These are phyloP conservation scores for Phytophthora tubulina DNA, from an alignment of 352 stramenopile genomes.

Conservation along the genomic window DNA sequence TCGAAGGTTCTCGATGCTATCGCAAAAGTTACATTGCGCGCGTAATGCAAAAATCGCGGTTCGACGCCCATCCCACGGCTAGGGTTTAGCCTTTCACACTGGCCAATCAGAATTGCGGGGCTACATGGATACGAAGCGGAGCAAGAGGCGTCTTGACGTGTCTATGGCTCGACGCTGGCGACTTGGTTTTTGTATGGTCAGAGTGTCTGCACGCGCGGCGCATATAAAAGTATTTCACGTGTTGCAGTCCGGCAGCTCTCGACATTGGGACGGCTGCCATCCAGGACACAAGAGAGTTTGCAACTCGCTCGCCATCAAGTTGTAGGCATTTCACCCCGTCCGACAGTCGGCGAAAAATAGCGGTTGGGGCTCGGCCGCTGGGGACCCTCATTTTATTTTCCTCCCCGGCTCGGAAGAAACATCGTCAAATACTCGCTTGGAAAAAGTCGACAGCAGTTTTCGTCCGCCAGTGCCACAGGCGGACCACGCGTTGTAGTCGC, in stretches of 20 bases:
- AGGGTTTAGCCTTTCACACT: constrained; percentile 9
- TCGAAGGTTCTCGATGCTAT: not conserved
- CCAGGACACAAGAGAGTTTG: not conserved
- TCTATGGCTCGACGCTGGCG: constrained; percentile 18
- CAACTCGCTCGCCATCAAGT: not conserved
- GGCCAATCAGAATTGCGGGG: constrained; percentile 24
- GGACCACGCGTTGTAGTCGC: constrained; percentile 41
- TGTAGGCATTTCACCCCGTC: constrained; percentile 16
- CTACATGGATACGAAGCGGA: constrained; percentile 38
- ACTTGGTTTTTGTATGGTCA: constrained; percentile 18
- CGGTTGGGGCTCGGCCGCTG: not conserved
- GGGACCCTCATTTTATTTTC: constrained; percentile 38
- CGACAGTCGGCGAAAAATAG: constrained; percentile 20
- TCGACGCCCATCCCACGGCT: constrained; percentile 14
- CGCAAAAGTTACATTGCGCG: constrained; percentile 3
- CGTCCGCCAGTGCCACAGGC: constrained; percentile 44
- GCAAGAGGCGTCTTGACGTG: constrained; percentile 23
- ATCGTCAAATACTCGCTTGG: constrained; percentile 20
- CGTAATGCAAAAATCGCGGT: constrained; percentile 6
- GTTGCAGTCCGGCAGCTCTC: constrained; percentile 18
- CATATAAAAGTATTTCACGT: constrained; percentile 24
- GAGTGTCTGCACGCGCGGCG: not conserved
- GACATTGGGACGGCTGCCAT: constrained; percentile 21
- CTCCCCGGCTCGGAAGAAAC: constrained; percentile 33
- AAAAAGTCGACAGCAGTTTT: constrained; percentile 7